phyloP scores from a whole-genome alignment of 352 stramenopile species.

The Lagenidium sp. region DNA sequence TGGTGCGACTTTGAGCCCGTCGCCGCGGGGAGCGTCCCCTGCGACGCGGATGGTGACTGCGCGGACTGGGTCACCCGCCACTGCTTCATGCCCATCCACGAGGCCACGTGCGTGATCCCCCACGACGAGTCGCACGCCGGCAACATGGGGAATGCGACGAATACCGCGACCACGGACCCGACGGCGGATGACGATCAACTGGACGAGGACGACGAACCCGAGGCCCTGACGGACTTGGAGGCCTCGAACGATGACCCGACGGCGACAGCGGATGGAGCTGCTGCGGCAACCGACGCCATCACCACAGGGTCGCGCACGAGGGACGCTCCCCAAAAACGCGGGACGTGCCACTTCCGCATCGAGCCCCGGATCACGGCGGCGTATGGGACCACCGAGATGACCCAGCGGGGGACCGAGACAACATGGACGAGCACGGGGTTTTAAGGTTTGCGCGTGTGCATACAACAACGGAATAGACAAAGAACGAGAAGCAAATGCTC shows the following conservation, averaged over 20 bases:
- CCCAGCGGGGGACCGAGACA: constrained; percentile 1
- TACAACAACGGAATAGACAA: too few species aligned
- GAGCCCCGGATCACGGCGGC: constrained; percentile 1
- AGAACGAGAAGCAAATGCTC: not conserved
- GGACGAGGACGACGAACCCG: not conserved
- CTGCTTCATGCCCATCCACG: constrained; percentile 60
- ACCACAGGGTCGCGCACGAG: too few species aligned
- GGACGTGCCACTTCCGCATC: constrained; percentile 13
- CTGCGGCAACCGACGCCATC: too few species aligned
- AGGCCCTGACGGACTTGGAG: not conserved
- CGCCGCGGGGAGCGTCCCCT: constrained; percentile 14
- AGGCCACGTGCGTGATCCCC: constrained; percentile 27
- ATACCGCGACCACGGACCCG: too few species aligned
- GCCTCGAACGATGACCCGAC: not conserved
- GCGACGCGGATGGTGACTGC: constrained; percentile 26
- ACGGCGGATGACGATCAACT: not conserved
- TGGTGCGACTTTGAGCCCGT: constrained; percentile 43
- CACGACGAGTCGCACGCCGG: not conserved
- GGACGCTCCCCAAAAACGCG: too few species aligned
- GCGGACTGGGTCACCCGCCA: constrained; percentile 26
- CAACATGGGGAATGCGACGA: not conserved
- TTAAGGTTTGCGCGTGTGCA: too few species aligned
- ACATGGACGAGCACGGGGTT: too few species aligned
- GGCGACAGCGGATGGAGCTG: not conserved
- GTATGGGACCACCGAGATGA: constrained; percentile 12